phyloP scores from a whole-genome alignment of 257 asterid genomes.

The Solanum peruvianum region DNA sequence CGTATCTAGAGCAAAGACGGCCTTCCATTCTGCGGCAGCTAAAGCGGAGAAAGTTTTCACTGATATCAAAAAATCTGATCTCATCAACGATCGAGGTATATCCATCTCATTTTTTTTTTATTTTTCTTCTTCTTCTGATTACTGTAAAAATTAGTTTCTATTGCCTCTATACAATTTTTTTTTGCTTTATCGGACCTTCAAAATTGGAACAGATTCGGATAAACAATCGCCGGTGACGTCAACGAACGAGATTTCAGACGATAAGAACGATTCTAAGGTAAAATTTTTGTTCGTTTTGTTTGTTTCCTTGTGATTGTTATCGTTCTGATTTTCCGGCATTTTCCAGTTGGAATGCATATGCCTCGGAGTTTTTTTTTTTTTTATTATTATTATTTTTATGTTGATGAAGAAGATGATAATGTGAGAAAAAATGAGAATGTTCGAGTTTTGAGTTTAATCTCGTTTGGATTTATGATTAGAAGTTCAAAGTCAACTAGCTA shows the following conservation, averaged over 20 bases:
- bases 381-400: background rate
- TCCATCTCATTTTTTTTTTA: background rate
- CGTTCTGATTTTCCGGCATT: background rate
- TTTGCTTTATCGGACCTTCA: conserved; percentile 3
- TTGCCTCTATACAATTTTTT: background rate
- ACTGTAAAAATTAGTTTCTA: conserved; percentile 23
- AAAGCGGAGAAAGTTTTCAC: conserved; percentile 98
- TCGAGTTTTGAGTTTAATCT: background rate
- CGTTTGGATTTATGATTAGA: background rate
- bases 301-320: background rate
- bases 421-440: background rate
- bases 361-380: background rate
- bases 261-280: conserved; percentile 48
- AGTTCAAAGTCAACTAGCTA: background rate
- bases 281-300: background rate
- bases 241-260: conserved; percentile 31
- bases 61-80: conserved; percentile 78
- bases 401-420: background rate
- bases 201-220: conserved; percentile 41
- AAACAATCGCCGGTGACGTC: conserved; percentile 36
- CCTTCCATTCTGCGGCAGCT: conserved; percentile 96
- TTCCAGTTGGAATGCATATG: background rate
- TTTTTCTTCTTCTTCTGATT: conserved; percentile 11
- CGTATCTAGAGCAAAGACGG: conserved; percentile 84
- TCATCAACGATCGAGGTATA: conserved; percentile 39